Conservation (phyloP, 345 rosid species). For the Melaleuca quinquenervia region DNA sequence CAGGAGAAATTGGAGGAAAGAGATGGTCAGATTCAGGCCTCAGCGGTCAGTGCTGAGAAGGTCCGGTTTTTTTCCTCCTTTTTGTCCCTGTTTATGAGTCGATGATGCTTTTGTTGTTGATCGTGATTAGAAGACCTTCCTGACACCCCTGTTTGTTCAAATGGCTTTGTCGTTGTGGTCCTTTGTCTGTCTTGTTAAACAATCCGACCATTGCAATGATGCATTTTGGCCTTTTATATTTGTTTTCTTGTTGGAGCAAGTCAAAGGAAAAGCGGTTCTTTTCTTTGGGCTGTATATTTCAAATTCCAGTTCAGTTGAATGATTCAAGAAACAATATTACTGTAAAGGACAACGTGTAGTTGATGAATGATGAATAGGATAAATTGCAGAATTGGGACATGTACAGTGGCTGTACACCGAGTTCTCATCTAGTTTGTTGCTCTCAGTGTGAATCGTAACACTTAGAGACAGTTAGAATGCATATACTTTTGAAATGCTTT, state of each 20-base stretch:
- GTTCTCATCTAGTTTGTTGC: background rate
- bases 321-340: background rate
- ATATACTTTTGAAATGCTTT: background rate
- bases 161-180: background rate
- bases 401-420: background rate
- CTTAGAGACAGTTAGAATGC: background rate
- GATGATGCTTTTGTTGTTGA: background rate
- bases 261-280: conserved; percentile 1
- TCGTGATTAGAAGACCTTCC: background rate
- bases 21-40: conserved; percentile 54
- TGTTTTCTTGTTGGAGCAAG: conserved; percentile 23
- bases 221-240: conserved; percentile 14
- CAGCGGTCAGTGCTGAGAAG: conserved; percentile 66
- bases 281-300: background rate
- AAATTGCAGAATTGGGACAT: background rate
- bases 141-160: background rate
- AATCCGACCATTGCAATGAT: conserved; percentile 1
- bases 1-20: conserved; percentile 52
- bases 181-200: background rate
- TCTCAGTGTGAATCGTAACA: background rate
- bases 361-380: background rate
- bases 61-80: conserved; percentile 15
- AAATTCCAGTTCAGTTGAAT: background rate
- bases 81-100: background rate
- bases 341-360: background rate